Conservation (phyloP, 2,329 filamentous ascomycete species). For the Sphaerulina populicola region DNA sequence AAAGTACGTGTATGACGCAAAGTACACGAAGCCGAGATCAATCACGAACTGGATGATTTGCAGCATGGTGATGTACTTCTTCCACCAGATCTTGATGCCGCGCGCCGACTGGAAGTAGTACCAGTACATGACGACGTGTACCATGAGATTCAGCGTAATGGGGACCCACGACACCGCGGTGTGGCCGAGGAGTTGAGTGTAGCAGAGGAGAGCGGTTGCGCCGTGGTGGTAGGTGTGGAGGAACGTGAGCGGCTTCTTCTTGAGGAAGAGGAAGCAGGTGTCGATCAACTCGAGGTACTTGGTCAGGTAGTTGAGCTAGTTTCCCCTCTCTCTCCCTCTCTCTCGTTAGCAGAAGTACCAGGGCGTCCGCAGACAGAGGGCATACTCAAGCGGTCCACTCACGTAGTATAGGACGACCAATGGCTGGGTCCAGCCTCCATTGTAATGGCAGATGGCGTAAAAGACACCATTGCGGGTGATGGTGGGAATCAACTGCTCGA, state of each 20-base stretch:
- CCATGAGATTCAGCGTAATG: slow-evolving; percentile 83
- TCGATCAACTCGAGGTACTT: slow-evolving; percentile 95
- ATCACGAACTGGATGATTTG: slow-evolving; percentile 97
- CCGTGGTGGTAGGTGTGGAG: slow-evolving; percentile 99
- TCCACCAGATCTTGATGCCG: slow-evolving; percentile 96
- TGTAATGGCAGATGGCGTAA: slow-evolving; percentile 70
- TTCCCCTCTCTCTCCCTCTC: background rate
- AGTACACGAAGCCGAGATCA: slow-evolving; percentile 96
- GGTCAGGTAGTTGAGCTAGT: slow-evolving; percentile 91
- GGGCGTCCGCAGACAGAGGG: background rate
- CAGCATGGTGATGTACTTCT: slow-evolving; percentile 97
- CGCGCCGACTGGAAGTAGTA: slow-evolving; percentile 99
- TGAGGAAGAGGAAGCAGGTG: slow-evolving; percentile 93
- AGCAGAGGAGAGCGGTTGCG: slow-evolving; percentile 92
- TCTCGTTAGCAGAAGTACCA: slow-evolving; percentile 8
- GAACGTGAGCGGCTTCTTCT: slow-evolving; percentile 99
- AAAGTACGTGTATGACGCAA: slow-evolving; percentile 98
- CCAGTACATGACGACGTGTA: slow-evolving; percentile 99
- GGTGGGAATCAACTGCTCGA: slow-evolving; percentile 83
- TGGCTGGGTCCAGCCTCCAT: slow-evolving; percentile 88
- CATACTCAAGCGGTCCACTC: slow-evolving; percentile 36
- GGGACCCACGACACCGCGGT: slow-evolving; percentile 93
- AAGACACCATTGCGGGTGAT: slow-evolving; percentile 75
- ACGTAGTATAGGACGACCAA: slow-evolving; percentile 96
- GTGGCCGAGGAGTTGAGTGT: slow-evolving; percentile 87